Base-by-base conservation (phyloP, 1,284 basidiomycete genomes). In the Porogramme epimiltina region DNA sequence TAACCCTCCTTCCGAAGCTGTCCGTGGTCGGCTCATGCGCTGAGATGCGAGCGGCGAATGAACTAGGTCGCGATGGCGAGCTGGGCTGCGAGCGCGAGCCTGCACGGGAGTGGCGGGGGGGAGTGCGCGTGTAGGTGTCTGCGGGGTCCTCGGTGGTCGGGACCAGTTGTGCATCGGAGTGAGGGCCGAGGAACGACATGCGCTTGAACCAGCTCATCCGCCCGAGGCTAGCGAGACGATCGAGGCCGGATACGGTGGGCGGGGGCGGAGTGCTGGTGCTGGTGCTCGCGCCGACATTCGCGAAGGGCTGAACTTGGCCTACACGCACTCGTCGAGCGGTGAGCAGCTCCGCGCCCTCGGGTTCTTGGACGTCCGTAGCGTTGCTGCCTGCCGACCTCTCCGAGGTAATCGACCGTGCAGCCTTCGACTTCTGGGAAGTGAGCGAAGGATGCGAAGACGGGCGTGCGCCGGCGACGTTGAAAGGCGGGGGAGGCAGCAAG, bases 291-390 rank as follows among this genome's bases (percentile, higher is more conserved):
- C 64, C 68, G n/a, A 61, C 33, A 43, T 49, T 67, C 3, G 50
- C 51, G 9, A 46, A 49, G 2, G 58, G 39, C 38, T 55, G 49
- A 28, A 62, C 19, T 42, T 60, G 63, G 18, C 70, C 71, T 3
- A 81, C 77, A 45, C 73, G 77, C 40, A 87, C 83, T 5, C 84
- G 78, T 15, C 79, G 78, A 0, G 84, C 85, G 13, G 80, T 84
- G 47, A 80, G 73, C 2, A 87, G 61, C 22, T 81, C 78, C 0
- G 78, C 75, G 10, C 74, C 70, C 59, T 84, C 63, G n/a, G 52
- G 53, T 57, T 84, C 62, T 26, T 59, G 61, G 13, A 56, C 54
- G 38, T 64, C 62, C 13, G 55, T 52, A 20, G 54, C 60, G 34
- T 39, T 37, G 52, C 62, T 67, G 25, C 54, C 62, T 15, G 54